A percentile compares a stretch with the other conserved stretches of the same genome.
phyloP scores from a whole-genome alignment of 371 early-diverging fungal species.

The Thermomucor indicae-seudaticae region DNA sequence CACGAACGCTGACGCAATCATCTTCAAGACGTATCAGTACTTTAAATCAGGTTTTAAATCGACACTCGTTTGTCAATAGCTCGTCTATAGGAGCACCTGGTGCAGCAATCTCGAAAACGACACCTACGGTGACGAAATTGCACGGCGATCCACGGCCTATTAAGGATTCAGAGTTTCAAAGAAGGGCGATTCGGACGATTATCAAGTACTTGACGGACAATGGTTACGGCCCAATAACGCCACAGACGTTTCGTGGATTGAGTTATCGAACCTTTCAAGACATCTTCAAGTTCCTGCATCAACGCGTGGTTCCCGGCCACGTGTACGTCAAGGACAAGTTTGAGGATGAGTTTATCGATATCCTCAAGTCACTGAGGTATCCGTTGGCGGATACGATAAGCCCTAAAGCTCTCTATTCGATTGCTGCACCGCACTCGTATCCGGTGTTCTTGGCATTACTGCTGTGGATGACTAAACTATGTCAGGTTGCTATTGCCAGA shows the following conservation, averaged over 20 bases:
- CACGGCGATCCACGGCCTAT: conserved; percentile 60
- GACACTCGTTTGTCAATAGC: conserved; percentile 6
- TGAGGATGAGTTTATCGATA: conserved; percentile 82
- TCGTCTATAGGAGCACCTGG: too few relatives aligned
- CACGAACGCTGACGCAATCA: too few relatives aligned
- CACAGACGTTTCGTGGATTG: conserved; percentile 64
- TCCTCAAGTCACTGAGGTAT: conserved; percentile 73
- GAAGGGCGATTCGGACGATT: conserved; percentile 57
- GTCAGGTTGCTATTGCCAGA: not conserved
- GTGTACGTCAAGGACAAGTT: conserved; percentile 65
- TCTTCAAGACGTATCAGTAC: conserved; percentile 12
- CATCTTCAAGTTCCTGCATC: conserved; percentile 88
- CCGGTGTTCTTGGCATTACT: conserved; percentile 86
- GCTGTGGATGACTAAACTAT: conserved; percentile 66
- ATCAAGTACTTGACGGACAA: conserved; percentile 67
- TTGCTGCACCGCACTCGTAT: conserved; percentile 87
- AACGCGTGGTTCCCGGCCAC: conserved; percentile 72
- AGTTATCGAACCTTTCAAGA: conserved; percentile 84
- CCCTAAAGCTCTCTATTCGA: conserved; percentile 77
- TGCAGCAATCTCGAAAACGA: not conserved
- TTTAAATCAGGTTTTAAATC: conserved; percentile 10
- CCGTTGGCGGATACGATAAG: conserved; percentile 89
- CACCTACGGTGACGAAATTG: conserved; percentile 4
- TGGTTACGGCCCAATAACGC: conserved; percentile 64
- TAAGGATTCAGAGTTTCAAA: conserved; percentile 66